Conservation (phyloP, 805 yeast species). For the Candida dajiaensis region DNA sequence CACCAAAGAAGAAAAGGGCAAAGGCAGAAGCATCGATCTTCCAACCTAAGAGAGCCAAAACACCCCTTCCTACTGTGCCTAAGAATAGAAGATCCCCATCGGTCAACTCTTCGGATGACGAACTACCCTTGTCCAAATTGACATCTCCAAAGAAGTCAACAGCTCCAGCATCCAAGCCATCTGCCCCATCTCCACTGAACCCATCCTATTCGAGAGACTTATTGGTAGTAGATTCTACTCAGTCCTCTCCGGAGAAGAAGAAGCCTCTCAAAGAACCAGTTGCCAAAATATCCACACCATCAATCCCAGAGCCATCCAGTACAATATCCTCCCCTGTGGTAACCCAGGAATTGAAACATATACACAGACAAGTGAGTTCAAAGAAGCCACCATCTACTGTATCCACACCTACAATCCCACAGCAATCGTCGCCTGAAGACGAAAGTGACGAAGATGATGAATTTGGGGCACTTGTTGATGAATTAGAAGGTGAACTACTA, state of each 20-base stretch:
- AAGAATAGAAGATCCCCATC: conserved; percentile 2
- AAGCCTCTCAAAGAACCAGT: neutral
- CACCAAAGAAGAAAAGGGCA: conserved; percentile 8
- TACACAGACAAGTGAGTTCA: conserved; percentile 9
- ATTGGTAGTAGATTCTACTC: conserved; percentile 15
- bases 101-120: conserved; percentile 10
- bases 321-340: neutral
- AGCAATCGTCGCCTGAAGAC: conserved; percentile 1
- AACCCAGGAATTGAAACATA: neutral
- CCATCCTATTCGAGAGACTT: neutral
- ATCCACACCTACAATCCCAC: conserved; percentile 12
- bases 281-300: neutral
- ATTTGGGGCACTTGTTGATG: conserved; percentile 20
- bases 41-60: conserved; percentile 19
- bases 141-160: conserved; percentile 5
- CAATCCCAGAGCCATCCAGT: neutral
- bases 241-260: conserved; percentile 19
- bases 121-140: conserved; percentile 10
- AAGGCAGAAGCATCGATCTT: conserved; percentile 20
- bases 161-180: conserved; percentile 6
- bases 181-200: conserved; percentile 13
- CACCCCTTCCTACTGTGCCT: conserved; percentile 14
- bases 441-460: conserved; percentile 15
- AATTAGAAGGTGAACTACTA: conserved; percentile 19
- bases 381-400: conserved; percentile 18